Evolutionary conservation across 2,329 filamentous ascomycete species (phyloP), one percentile per base, ranked within the genome.

Genomic region (Malbranchea cinnamomea): DNA sequence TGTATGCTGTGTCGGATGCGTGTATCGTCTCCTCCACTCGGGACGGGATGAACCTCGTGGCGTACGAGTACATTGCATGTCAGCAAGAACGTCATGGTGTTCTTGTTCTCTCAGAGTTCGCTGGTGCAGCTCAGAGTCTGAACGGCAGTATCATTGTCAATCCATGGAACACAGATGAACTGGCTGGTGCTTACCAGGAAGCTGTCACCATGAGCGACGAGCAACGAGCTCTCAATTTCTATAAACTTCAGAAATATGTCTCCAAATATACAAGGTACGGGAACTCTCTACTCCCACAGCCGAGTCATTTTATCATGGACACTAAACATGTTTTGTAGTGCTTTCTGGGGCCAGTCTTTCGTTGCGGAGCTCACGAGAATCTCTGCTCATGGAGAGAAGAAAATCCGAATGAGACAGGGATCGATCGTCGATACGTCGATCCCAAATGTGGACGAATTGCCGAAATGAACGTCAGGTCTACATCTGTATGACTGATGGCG

Each of bases 41-140:
- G 28, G 89, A 98, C 51, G 89, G 89, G 48, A 98, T 98, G 89
- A 98, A 98, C 55, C 67, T 98, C 17, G 89, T 95, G 18, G 91
- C 84, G 1, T 95, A 94, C 58, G 87, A 98, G 57, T 98, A 95
- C 61, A 94, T 98, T 41, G 87, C 87, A 14, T 83, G 81, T 3
- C 87, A 98, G 51, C 72, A 81, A 44, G 75, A 91, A 49, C 77
- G 83, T 30, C 83, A 95, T 50, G 89, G 89, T 35, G 78, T 83
- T 37, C 78, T 98, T 71, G 85, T 98, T 33, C 71, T 98, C 18
- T 94, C 85, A 27, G 89, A 98, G 53, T 95, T 98, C 50, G 85
- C 89, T 0, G 89, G 89, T 24, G 89, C 89, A 5, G 87, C 89
- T 1, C 89, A 95, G 57, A 89, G 80, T 38, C 67, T 98, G 34